Evolutionary conservation across 2,329 filamentous ascomycete genomes (phyloP), one percentile per base, ranked within the genome.

Genomic region (Hypomyces perniciosus): DNA sequence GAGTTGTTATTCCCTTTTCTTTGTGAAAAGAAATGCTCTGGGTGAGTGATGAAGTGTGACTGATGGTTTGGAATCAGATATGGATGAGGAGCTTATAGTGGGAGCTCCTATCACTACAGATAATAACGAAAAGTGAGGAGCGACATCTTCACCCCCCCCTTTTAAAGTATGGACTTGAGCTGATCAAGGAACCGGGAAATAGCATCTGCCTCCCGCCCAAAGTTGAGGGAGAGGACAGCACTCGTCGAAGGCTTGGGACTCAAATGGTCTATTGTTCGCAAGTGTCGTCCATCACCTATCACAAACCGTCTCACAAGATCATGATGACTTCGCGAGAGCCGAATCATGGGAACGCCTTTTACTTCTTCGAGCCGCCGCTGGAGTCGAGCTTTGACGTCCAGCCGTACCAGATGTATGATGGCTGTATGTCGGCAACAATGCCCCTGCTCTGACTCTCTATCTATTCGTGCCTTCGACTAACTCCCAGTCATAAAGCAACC

Each of bases 221-320:
- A 10, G 20, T 8, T 34, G 8, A 8, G 33, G 7, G 27, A 6
- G 10, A 39, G 13, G 2, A 20, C 53, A 8, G 9, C 38, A 42
- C 12, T 12, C 2, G 10, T 41, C 41, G 26, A 38, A 35, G 49
- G 1, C 57, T 67, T 40, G 61, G 44, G 48, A 61, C 59, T 3
- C 72, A 75, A 55, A 62, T 69, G 61, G 59, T 72, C n/a, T 59
- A 60, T n/a, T 64, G 66, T 10, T 62, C 63, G 6, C 64, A 72
- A 39, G 67, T 76, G 47, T 74, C 73, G 7, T 74, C 74, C 5
- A 72, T 81, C 56, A 68, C 70, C 50, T 78, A 76, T 48, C 72
- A 77, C 48, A 57, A 63, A 4, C 62, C 69, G 5, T 70, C 70
- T 1, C 63, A 71, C 50, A 68, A 61, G 37, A 60, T 79, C 4